Base-by-base conservation (phyloP, 768 basidiomycete species). In the Candolleomyces efflorescens region DNA sequence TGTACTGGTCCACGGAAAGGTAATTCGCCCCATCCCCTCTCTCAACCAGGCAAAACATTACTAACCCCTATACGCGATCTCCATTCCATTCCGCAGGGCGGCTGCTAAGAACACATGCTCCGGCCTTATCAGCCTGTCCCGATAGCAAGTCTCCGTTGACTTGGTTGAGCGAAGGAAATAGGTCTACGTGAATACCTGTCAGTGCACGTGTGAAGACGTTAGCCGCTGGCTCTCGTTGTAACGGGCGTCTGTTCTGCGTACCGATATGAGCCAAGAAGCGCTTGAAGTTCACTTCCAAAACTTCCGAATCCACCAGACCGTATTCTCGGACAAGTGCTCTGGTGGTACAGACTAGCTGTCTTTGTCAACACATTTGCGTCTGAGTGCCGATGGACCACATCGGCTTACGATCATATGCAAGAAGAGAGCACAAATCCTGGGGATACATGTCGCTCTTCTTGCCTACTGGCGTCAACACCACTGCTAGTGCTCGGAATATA, bases 191-290 rank as follows among this genome's bases (percentile, higher is more conserved):
- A 32, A 36, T 27, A 3, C 49, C 49, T 50, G 17, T 66, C 62
- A 15, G 63, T 59, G 38, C 54, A 53, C 9, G 65, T 65, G 22
- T 65, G 62, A 66, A 41, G 18, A 24, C 37, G 24, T 37, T 6
- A 48, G 18, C 51, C 23, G 41, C 27, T 22, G 36, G 15, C 23
- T 22, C 38, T 5, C 24, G 12, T 15, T 32, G n/a, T 3, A 10
- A 17, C 32, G 24, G 15, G 45, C 36, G 26, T 9, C 47, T 38
- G 52, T 7, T 36, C 6, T 55, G n/a, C 69, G 63, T 59, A 80
- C 84, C 85, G 55, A 84, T 80, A 63, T 82, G 78, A 27, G 75
- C 67, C 68, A 86, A 74, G 65, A 87, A 86, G n/a, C 73, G 68
- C 60, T 80, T 83, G 48, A 82, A 67, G 63, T 84, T 83, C 59